A percentile compares a stretch with the other conserved stretches of the same genome.
phyloP scores from a whole-genome alignment of 805 yeast species.

The Pichia rugopelliculosa region DNA sequence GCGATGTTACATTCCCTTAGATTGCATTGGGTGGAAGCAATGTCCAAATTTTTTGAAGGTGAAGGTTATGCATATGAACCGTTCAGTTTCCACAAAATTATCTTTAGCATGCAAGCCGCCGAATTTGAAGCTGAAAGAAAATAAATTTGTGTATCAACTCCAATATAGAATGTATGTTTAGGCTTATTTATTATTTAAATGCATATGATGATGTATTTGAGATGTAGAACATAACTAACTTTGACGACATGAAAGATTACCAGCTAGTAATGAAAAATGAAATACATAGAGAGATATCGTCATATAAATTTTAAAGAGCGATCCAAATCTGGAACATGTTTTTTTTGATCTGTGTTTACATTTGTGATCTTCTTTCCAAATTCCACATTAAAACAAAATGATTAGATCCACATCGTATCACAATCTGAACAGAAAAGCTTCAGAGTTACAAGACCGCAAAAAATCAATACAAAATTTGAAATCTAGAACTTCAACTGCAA shows the following conservation, averaged over 20 bases:
- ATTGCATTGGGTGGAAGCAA: slow-evolving; percentile 77
- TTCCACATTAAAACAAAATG: neutral
- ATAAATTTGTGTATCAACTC: neutral
- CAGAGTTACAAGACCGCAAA: neutral
- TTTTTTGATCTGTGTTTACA: neutral
- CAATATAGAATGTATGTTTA: neutral
- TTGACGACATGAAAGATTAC: too few species aligned
- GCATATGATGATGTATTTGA: neutral
- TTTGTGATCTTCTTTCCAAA: neutral
- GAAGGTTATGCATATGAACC: slow-evolving; percentile 67
- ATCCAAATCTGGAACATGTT: neutral
- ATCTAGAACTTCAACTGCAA: neutral
- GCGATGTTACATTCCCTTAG: slow-evolving; percentile 75
- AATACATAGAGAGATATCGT: too few species aligned
- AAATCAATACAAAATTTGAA: slow-evolving; percentile 5
- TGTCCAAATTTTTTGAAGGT: slow-evolving; percentile 75
- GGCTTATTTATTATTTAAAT: neutral
- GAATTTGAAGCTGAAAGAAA: slow-evolving; percentile 7
- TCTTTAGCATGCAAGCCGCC: slow-evolving; percentile 13
- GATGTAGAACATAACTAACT: too few species aligned
- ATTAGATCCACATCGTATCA: slow-evolving; percentile 1
- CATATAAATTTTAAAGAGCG: neutral
- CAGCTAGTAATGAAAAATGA: too few species aligned
- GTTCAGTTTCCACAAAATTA: slow-evolving; percentile 38
- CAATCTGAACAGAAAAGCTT: slow-evolving; percentile 1